Base-by-base conservation (phyloP, 2,329 filamentous ascomycete species). In the Talaromyces atroroseus region DNA sequence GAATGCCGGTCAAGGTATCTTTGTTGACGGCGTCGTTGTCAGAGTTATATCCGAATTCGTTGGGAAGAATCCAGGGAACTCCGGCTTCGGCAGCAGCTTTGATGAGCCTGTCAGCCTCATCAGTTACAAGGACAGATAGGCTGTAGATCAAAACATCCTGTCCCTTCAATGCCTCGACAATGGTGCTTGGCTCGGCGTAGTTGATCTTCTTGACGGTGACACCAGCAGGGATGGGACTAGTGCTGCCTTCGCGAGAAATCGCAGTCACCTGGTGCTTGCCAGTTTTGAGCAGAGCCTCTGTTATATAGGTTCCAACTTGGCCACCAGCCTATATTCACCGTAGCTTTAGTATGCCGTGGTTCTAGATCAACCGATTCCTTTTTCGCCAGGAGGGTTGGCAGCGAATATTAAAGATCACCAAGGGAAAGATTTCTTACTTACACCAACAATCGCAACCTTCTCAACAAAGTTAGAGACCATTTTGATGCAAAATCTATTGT, bases 91-190 rank as follows among this genome's bases (percentile, higher is more conserved):
- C 78, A 0, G 83, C 83, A 0, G 83, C 83, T 11, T 73, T 67
- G 59, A 84, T 69, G 18, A 86, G 71, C 45, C 29, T 44, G 52
- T 64, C 65, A 45, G 82, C 76, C 2, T 75, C 75, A 7, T 78
- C 77, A 0, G 58, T 66, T 0, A 78, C 80, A 0, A 52, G 67
- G 1, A 70, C 64, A 11, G 74, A 60, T 54, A 86, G 64, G 10
- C 81, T 82, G 53, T 85, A 83, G 61, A 84, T 72, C 2, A 86
- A 70, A 40, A 76, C 78, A n/a, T 86, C 76, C 58, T 85, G 80
- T 56, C 73, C 81, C 26, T 70, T 64, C 3, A 86, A 75, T 2
- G 81, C 81, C 0, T 67, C 64, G 1, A 80, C 71, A 7, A 86
- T 63, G 0, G 77, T 73, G 2, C 64, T 59, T 2, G 75, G 44